phyloP scores from a whole-genome alignment of 371 early-diverging fungal genomes.

The Lichtheimia corymbifera region DNA sequence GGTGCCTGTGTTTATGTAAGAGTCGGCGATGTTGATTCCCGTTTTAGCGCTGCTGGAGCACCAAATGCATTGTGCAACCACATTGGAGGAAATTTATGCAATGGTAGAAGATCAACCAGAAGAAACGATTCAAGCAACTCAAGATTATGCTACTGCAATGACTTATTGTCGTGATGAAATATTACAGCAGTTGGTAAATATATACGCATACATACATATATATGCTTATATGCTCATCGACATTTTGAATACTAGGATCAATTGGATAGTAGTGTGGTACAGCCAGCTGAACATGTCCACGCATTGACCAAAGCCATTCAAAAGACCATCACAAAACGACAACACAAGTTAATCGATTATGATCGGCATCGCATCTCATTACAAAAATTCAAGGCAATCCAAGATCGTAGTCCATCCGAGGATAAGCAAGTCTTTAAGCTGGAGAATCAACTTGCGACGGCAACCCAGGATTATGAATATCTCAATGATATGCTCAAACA shows the following conservation, averaged over 20 bases:
- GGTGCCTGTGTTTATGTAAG: background rate
- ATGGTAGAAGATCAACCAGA: slow-evolving; percentile 20
- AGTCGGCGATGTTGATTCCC: too few species aligned
- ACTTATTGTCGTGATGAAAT: slow-evolving; percentile 61
- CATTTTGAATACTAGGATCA: slow-evolving; percentile 35
- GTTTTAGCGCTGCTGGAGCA: slow-evolving; percentile 56
- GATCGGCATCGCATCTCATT: slow-evolving; percentile 66
- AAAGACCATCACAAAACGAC: slow-evolving; percentile 68
- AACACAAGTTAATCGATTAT: slow-evolving; percentile 77
- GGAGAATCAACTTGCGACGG: slow-evolving; percentile 59
- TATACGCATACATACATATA: too few species aligned
- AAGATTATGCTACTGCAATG: slow-evolving; percentile 66
- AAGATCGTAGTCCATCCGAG: slow-evolving; percentile 57
- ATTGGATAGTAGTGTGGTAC: slow-evolving; percentile 57
- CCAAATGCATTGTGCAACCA: slow-evolving; percentile 59
- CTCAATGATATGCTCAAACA: slow-evolving; percentile 64
- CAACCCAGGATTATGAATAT: slow-evolving; percentile 64
- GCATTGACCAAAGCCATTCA: slow-evolving; percentile 59
- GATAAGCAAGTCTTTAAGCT: slow-evolving; percentile 64
- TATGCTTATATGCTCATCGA: background rate
- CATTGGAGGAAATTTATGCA: slow-evolving; percentile 57
- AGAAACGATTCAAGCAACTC: slow-evolving; percentile 57
- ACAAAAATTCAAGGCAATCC: slow-evolving; percentile 60
- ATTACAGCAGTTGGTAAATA: slow-evolving; percentile 67
- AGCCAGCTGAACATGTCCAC: slow-evolving; percentile 44